Evolutionary conservation across 1,139 yeast genomes (phyloP).

Genomic region (Ogataea hybrid): DNA sequence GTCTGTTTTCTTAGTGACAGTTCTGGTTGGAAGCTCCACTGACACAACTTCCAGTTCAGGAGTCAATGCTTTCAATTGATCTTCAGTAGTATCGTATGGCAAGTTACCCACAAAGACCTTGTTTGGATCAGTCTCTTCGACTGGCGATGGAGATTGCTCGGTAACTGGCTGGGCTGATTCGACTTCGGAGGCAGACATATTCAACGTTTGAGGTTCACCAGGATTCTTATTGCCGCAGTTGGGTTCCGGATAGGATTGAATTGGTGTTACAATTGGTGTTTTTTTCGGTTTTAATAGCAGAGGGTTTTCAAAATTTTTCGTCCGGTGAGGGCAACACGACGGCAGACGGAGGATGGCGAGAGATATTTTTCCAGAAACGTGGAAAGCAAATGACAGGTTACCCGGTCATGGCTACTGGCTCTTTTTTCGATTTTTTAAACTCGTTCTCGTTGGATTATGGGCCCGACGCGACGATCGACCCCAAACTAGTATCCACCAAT

Average conservation of each 20-base stretch:
- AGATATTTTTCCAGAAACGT: conserved; percentile 1
- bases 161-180: conserved; percentile 6
- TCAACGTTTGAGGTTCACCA: conserved; percentile 6
- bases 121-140: conserved; percentile 11
- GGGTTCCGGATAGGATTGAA: conserved; percentile 3
- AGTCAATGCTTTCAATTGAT: conserved; percentile 27
- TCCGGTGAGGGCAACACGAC: conserved; percentile 6
- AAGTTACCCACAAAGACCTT: conserved; percentile 46
- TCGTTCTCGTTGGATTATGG: neutral
- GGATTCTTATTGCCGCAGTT: conserved; percentile 4
- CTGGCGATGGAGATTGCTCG: conserved; percentile 8
- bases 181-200: conserved; percentile 10
- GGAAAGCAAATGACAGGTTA: neutral
- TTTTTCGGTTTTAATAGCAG: neutral
- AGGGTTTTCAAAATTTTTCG: conserved; percentile 10
- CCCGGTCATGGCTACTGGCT: neutral
- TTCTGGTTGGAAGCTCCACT: conserved; percentile 32
- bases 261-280: neutral
- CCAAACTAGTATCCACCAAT: conserved; percentile 12
- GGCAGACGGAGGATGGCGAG: conserved; percentile 1
- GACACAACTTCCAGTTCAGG: conserved; percentile 28
- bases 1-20: conserved; percentile 23
- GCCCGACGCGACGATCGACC: conserved; percentile 8
- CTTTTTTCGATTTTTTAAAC: no score
- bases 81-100: conserved; percentile 46